Evolutionary conservation across 495 filamentous ascomycete genomes (phyloP).

Genomic region (Aspergillus olivimuriae): DNA sequence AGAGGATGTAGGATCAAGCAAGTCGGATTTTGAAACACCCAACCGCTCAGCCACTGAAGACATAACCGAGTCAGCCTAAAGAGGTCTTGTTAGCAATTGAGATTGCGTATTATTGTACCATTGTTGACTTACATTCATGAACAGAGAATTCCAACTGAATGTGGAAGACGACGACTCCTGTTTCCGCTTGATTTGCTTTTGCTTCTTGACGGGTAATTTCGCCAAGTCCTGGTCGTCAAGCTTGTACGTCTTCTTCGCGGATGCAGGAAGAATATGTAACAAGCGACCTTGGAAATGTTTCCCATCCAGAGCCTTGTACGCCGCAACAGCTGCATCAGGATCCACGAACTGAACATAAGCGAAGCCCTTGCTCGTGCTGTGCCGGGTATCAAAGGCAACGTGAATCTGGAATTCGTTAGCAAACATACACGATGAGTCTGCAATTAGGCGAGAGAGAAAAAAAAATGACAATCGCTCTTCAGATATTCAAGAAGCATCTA

Average conservation of each 20-base stretch:
- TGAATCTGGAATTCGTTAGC: conserved; percentile 65
- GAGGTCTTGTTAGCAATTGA: conserved; percentile 19
- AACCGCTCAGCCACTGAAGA: conserved; percentile 81
- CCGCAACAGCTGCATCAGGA: conserved; percentile 63
- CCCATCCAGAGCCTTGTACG: conserved; percentile 68
- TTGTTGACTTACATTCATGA: conserved; percentile 72
- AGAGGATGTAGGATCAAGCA: conserved; percentile 88
- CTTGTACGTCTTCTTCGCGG: conserved; percentile 69
- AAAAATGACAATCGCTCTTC: conserved; percentile 40
- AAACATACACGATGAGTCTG: conserved; percentile 17
- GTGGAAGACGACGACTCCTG: conserved; percentile 64
- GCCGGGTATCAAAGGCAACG: conserved; percentile 60
- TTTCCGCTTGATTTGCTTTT: conserved; percentile 80
- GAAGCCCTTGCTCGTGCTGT: conserved; percentile 73
- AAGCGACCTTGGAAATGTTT: conserved; percentile 86
- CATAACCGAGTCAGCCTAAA: conserved; percentile 78
- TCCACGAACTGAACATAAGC: conserved; percentile 74
- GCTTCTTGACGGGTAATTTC: conserved; percentile 88
- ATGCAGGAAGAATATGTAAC: conserved; percentile 78
- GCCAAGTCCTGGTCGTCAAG: conserved; percentile 83
- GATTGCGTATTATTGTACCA: not conserved
- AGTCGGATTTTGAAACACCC: conserved; percentile 79
- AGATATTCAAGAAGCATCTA: conserved; percentile 69
- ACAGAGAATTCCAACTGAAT: conserved; percentile 97
- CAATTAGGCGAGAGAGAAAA: conserved; percentile 25